Conservation (phyloP, 305 asterid genomes). For the Fraxinus nigra region DNA sequence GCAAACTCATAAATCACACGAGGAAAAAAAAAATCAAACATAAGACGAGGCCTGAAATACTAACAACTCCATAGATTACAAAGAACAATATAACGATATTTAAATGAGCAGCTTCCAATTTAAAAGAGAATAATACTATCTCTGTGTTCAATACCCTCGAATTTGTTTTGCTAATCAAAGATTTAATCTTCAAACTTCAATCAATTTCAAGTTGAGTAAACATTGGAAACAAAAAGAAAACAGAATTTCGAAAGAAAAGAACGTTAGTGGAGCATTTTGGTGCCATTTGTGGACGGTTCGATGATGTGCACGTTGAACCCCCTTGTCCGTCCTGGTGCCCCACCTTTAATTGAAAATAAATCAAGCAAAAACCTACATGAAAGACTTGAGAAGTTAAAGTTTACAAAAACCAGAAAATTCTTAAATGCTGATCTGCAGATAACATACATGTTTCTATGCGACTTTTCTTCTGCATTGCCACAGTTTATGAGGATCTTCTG, state of each 20-base stretch:
- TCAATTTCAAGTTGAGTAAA: slow-evolving; percentile 16
- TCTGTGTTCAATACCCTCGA: slow-evolving; percentile 16
- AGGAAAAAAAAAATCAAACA: too few relatives aligned
- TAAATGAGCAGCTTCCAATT: background rate
- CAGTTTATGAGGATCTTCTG: slow-evolving; percentile 51
- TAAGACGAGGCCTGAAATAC: too few relatives aligned
- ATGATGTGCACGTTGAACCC: slow-evolving; percentile 41
- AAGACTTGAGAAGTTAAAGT: slow-evolving; percentile 18
- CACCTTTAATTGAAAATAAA: slow-evolving; percentile 58
- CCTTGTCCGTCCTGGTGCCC: slow-evolving; percentile 85
- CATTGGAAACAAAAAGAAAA: background rate
- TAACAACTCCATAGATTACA: background rate
- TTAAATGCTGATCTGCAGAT: background rate
- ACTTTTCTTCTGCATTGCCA: slow-evolving; percentile 28
- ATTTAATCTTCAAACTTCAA: slow-evolving; percentile 15
- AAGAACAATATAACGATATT: background rate
- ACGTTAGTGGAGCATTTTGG: slow-evolving; percentile 20
- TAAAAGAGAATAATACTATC: slow-evolving; percentile 5
- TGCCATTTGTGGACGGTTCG: slow-evolving; percentile 28
- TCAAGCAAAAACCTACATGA: slow-evolving; percentile 57
- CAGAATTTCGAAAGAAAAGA: background rate
- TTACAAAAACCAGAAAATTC: background rate
- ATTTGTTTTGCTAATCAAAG: slow-evolving; percentile 6
- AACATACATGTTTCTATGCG: slow-evolving; percentile 38
- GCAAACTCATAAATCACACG: too few relatives aligned